These are phyloP conservation scores for Coemansia reversa DNA, from an alignment of 192 early-diverging fungal genomes.

Conservation along the genomic window DNA sequence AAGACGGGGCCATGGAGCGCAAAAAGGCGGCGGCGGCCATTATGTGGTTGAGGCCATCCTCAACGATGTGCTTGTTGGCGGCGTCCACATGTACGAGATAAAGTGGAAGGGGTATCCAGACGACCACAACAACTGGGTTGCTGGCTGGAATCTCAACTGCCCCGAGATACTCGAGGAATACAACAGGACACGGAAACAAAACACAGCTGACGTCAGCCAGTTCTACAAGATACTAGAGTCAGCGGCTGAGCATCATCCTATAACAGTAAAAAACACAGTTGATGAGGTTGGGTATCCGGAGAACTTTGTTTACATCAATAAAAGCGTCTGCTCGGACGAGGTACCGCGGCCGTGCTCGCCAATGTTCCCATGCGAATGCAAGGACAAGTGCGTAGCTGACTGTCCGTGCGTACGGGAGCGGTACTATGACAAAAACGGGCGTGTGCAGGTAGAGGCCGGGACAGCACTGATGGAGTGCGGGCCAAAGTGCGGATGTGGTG, in stretches of 20 bases:
- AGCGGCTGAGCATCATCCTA: conserved; percentile 16
- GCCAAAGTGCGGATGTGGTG: conserved; percentile 36
- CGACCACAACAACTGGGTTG: conserved; percentile 26
- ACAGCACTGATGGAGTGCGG: conserved; percentile 45
- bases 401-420: conserved; percentile 26
- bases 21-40: neutral
- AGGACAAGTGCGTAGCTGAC: conserved; percentile 11
- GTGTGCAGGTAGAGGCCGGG: conserved; percentile 6
- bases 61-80: conserved; percentile 13
- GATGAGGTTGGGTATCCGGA: conserved; percentile 32
- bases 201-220: conserved; percentile 32
- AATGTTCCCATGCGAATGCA: conserved; percentile 38
- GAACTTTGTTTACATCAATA: conserved; percentile 45
- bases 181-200: conserved; percentile 10
- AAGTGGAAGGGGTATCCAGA: conserved; percentile 20
- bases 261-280: conserved; percentile 43
- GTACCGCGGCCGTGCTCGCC: conserved; percentile 47
- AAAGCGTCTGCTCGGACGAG: conserved; percentile 32
- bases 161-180: conserved; percentile 19
- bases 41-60: conserved; percentile 27
- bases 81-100: conserved; percentile 26
- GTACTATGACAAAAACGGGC: conserved; percentile 39
- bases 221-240: conserved; percentile 27
- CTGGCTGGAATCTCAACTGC: conserved; percentile 9
- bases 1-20: neutral